phyloP scores from a whole-genome alignment of 345 rosid genomes.

The Acer campestre region DNA sequence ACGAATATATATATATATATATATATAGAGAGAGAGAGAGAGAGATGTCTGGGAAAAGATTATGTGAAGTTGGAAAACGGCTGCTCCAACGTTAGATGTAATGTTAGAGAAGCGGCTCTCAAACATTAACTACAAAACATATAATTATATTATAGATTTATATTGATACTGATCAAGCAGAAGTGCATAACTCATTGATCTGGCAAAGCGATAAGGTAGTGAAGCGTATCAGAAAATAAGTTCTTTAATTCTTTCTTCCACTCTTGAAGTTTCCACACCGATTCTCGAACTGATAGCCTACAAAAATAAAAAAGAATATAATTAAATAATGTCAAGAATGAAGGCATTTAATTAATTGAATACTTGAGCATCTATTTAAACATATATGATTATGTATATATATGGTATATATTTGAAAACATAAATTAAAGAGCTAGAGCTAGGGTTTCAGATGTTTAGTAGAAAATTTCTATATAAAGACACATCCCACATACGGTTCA shows the following conservation, averaged over 20 bases:
- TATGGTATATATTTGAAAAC: not conserved
- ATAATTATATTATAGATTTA: too few species aligned
- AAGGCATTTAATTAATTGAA: not conserved
- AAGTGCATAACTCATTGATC: not conserved
- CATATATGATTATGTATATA: not conserved
- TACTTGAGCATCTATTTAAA: too few species aligned
- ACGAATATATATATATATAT: too few species aligned
- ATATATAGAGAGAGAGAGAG: too few species aligned
- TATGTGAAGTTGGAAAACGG: too few species aligned
- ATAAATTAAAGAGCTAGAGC: too few species aligned
- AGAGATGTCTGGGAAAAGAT: too few species aligned
- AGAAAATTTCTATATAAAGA: not conserved
- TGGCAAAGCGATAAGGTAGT: not conserved
- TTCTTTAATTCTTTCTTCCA: not conserved
- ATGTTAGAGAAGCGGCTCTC: too few species aligned
- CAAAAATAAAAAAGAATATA: not conserved
- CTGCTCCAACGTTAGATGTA: too few species aligned
- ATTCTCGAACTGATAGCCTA: conserved; percentile 1
- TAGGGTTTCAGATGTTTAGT: not conserved
- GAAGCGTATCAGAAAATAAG: not conserved
- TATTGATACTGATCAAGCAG: not conserved
- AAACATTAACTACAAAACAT: too few species aligned
- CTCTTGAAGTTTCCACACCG: not conserved
- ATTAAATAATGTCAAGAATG: not conserved
- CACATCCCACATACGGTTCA: too few species aligned